Evolutionary conservation across 2,329 filamentous ascomycete genomes (phyloP).

Genomic region (Aaosphaeria pasadenensis): DNA sequence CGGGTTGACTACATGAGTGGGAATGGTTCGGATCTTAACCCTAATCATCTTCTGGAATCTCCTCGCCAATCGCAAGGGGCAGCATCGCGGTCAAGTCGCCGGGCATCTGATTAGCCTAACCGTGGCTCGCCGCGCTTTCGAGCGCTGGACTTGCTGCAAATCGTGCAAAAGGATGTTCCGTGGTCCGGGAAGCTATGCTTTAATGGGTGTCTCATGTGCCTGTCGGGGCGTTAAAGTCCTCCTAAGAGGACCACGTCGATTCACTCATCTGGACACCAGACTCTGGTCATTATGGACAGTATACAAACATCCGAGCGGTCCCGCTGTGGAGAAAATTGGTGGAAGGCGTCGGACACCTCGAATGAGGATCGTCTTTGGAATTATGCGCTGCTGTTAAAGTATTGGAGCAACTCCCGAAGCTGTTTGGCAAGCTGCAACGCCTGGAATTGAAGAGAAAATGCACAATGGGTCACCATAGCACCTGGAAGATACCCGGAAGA

Average conservation of each 20-base stretch:
- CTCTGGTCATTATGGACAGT: conserved; percentile 63
- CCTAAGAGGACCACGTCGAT: conserved; percentile 74
- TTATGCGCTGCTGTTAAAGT: conserved; percentile 27
- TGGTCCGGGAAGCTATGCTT: conserved; percentile 45
- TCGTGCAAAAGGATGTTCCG: conserved; percentile 40
- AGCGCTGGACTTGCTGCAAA: conserved; percentile 15
- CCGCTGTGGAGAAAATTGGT: conserved; percentile 46
- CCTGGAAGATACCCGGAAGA: conserved; percentile 1
- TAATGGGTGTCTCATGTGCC: conserved; percentile 69
- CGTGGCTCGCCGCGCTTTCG: conserved; percentile 17
- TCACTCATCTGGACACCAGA: conserved; percentile 67
- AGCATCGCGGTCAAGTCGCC: conserved; percentile 58
- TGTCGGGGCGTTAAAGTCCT: conserved; percentile 67
- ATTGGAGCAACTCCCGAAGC: not conserved
- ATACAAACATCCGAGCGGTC: conserved; percentile 41
- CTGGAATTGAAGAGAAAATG: conserved; percentile 19
- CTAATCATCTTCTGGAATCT: conserved; percentile 75
- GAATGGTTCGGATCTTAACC: conserved; percentile 92
- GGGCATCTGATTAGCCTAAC: conserved; percentile 62
- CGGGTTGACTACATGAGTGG: conserved; percentile 46
- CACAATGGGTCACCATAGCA: not conserved
- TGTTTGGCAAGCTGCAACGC: conserved; percentile 33
- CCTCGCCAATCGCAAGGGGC: conserved; percentile 47
- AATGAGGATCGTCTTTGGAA: conserved; percentile 51
- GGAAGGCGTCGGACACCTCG: conserved; percentile 51